These are phyloP conservation scores for Saccharomycopsis olivae DNA, from an alignment of 805 yeast genomes.

Conservation along the genomic window DNA sequence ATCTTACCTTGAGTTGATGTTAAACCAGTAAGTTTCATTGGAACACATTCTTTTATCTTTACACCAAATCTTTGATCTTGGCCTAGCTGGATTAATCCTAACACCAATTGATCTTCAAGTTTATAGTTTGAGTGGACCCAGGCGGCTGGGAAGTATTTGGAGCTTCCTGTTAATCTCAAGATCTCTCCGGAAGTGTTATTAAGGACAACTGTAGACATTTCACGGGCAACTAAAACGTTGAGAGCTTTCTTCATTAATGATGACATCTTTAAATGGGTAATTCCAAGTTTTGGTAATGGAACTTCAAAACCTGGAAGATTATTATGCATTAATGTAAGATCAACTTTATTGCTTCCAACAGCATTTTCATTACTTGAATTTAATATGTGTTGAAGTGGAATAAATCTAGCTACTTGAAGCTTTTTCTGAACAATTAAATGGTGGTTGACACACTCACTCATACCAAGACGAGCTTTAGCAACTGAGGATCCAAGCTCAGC, in stretches of 20 bases:
- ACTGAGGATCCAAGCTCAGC: constrained; percentile 41
- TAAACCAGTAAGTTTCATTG: constrained; percentile 29
- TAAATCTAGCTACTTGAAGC: constrained; percentile 57
- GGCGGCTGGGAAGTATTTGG: constrained; percentile 55
- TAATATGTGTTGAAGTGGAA: constrained; percentile 58
- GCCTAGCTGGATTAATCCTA: constrained; percentile 45
- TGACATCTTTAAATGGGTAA: constrained; percentile 58
- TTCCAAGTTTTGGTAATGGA: constrained; percentile 65
- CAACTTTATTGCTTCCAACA: constrained; percentile 47
- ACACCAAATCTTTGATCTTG: constrained; percentile 66
- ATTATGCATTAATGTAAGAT: constrained; percentile 22
- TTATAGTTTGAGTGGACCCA: constrained; percentile 81
- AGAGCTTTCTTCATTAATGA: constrained; percentile 42
- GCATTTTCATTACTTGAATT: constrained; percentile 31
- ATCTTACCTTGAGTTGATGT: no score
- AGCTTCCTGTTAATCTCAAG: constrained; percentile 75
- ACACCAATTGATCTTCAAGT: constrained; percentile 42
- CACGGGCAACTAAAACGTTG: constrained; percentile 61
- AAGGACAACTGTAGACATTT: constrained; percentile 63
- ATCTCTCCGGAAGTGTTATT: constrained; percentile 40
- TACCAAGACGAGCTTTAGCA: constrained; percentile 58
- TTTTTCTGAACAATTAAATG: constrained; percentile 69
- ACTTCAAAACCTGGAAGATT: constrained; percentile 61
- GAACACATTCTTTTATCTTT: constrained; percentile 50
- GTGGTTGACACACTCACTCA: constrained; percentile 70